Percentiles rank a stretch among this genome's conserved stretches.
Conservation (phyloP, 2,329 filamentous ascomycete species). For the Xylaria sp. region DNA sequence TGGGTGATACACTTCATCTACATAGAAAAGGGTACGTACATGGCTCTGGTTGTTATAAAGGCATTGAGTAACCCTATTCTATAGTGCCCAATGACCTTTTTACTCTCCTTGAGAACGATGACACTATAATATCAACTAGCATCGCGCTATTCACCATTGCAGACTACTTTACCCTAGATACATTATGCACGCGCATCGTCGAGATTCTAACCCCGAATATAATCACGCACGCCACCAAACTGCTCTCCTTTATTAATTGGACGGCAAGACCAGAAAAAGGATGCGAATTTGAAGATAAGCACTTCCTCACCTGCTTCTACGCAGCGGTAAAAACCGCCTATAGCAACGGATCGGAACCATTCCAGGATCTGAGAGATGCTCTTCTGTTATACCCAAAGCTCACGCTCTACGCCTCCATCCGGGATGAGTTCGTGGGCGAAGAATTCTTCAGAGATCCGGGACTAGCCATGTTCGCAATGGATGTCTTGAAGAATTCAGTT, state of each 20-base stretch:
- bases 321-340: background rate
- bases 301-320: background rate
- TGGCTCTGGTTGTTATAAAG: background rate
- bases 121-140: background rate
- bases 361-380: background rate
- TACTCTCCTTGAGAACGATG: background rate
- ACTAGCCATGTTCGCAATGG: background rate
- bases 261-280: background rate
- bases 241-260: background rate
- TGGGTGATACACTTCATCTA: conserved; percentile 30
- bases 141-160: background rate
- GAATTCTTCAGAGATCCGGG: background rate
- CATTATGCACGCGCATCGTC: background rate
- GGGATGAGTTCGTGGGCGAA: background rate
- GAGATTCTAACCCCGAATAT: background rate
- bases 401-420: background rate
- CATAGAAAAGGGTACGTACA: conserved; percentile 12
- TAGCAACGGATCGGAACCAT: background rate
- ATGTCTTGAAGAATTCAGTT: background rate
- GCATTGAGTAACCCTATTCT: background rate
- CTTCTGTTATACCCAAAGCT: background rate
- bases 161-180: background rate
- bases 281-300: background rate
- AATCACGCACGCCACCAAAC: background rate
- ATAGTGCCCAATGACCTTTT: background rate